Base-by-base conservation (phyloP, 176 grass and related monocot species). In the Rhipidocladum racemiflorum region DNA sequence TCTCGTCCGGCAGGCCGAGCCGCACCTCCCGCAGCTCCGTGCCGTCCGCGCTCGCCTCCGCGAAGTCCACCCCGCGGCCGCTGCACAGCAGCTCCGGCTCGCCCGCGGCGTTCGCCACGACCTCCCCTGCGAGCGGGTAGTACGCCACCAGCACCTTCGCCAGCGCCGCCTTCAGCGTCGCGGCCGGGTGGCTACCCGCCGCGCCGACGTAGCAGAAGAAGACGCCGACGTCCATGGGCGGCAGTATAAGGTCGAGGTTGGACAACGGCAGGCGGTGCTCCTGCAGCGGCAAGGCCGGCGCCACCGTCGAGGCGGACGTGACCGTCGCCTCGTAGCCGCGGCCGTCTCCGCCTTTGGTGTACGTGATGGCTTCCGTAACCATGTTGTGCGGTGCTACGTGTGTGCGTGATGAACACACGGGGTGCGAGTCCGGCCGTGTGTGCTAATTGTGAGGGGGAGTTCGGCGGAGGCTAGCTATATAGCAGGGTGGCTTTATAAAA, bases 161-260 rank as follows among this genome's bases (percentile, higher is more conserved):
- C 7, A 91, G 61, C 38, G 87, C 64, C 6, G 81, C 59, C 69
- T 86, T 91, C 24, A 94, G 92, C 11, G 38, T 38, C 21, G 62
- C 50, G 21, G 70, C 77, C 71, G 74, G 77, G 21, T 15, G 66
- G 39, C 38, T 24, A 24, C 66, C 55, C 17, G 62, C 59, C 2
- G 29, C 68, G 27, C 24, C 55, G 2, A 21, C 36, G 43, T 89
- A 94, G 87, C 92, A 94, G 80, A 94, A 89, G 87, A 94, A 94
- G 75, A 94, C 81, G 57, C 89, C 73, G 60, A 91, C 87, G 42
- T 89, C 76, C 20, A 91, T 23, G 25, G 84, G 75, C 2, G 92
- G 92, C 9, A 91, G 84, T 8, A 94, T 23, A 51, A 94, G 86
- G 81, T 94, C 89, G 3, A 91, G 87, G 87, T 91, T 91, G 6